Evolutionary conservation across 495 filamentous ascomycete genomes (phyloP).

Genomic region (Jackrogersella multiformis): DNA sequence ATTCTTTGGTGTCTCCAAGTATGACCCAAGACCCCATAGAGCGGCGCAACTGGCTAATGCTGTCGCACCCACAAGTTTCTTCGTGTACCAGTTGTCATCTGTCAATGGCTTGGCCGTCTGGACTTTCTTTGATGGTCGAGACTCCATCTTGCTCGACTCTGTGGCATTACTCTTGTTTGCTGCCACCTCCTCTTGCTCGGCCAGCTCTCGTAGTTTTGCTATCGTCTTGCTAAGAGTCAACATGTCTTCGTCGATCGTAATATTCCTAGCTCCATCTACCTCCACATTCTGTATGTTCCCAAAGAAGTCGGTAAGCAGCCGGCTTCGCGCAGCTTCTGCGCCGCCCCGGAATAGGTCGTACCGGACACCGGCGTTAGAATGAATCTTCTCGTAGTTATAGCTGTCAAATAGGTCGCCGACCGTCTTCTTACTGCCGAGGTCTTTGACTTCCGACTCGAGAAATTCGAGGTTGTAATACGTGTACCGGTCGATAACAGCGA

Average conservation of each 20-base stretch:
- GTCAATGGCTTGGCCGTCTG: slow-evolving; percentile 69
- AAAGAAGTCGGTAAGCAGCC: slow-evolving; percentile 94
- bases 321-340: slow-evolving; percentile 72
- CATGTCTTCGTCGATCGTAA: slow-evolving; percentile 77
- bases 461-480: slow-evolving; percentile 99
- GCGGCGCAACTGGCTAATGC: slow-evolving; percentile 72
- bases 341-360: slow-evolving; percentile 92
- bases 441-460: slow-evolving; percentile 87
- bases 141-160: slow-evolving; percentile 50
- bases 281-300: slow-evolving; percentile 98
- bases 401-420: slow-evolving; percentile 94
- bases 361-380: slow-evolving; percentile 87
- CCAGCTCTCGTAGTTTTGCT: slow-evolving; percentile 64
- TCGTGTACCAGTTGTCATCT: slow-evolving; percentile 73
- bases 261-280: slow-evolving; percentile 69
- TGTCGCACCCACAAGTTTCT: slow-evolving; percentile 71
- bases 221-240: slow-evolving; percentile 69
- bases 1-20: slow-evolving; percentile 49
- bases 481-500: slow-evolving; percentile 97
- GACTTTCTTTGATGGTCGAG: slow-evolving; percentile 49
- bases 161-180: slow-evolving; percentile 45
- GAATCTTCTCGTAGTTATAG: slow-evolving; percentile 94
- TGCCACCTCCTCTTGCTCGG: slow-evolving; percentile 51
- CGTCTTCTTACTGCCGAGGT: slow-evolving; percentile 82
- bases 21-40: slow-evolving; percentile 72